These are phyloP conservation scores for Gamarada debralockiae DNA, from an alignment of 495 filamentous ascomycete species.

Conservation along the genomic window DNA sequence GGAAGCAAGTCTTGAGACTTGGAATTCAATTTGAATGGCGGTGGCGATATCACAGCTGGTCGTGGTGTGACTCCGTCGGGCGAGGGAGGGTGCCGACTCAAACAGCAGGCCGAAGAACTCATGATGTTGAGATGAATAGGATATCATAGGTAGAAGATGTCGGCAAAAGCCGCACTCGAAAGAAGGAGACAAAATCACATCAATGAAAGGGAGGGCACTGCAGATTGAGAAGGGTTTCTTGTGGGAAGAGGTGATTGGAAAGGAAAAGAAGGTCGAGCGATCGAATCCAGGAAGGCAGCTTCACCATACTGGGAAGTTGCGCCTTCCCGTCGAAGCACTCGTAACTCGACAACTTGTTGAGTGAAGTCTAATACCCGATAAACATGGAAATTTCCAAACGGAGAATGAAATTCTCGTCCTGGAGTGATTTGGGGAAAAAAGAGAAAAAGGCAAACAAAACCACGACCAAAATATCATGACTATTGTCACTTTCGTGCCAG, in stretches of 20 bases:
- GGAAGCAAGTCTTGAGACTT: conserved; percentile 2
- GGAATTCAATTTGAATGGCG: background rate
- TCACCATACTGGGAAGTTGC: too few relatives aligned
- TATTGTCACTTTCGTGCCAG: too few relatives aligned
- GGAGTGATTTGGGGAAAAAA: too few relatives aligned
- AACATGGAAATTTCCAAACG: too few relatives aligned
- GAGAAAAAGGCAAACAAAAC: too few relatives aligned
- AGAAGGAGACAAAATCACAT: background rate
- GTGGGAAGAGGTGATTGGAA: background rate
- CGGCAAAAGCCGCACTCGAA: background rate
- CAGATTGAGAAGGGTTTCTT: background rate
- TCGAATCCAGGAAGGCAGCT: too few relatives aligned
- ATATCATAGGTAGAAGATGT: background rate
- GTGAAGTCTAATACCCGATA: too few relatives aligned
- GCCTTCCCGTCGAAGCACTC: too few relatives aligned
- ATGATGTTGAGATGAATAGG: background rate
- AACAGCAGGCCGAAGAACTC: conserved; percentile 20
- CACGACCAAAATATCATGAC: too few relatives aligned
- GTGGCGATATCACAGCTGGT: background rate
- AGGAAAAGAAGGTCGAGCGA: background rate
- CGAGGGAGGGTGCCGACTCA: conserved; percentile 17
- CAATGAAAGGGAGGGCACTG: background rate
- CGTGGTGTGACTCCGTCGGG: conserved; percentile 22
- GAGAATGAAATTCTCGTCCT: too few relatives aligned
- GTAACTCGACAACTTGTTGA: too few relatives aligned